Base-by-base conservation (phyloP, 1,284 basidiomycete species). In the Cutaneotrichosporon curvatum region DNA sequence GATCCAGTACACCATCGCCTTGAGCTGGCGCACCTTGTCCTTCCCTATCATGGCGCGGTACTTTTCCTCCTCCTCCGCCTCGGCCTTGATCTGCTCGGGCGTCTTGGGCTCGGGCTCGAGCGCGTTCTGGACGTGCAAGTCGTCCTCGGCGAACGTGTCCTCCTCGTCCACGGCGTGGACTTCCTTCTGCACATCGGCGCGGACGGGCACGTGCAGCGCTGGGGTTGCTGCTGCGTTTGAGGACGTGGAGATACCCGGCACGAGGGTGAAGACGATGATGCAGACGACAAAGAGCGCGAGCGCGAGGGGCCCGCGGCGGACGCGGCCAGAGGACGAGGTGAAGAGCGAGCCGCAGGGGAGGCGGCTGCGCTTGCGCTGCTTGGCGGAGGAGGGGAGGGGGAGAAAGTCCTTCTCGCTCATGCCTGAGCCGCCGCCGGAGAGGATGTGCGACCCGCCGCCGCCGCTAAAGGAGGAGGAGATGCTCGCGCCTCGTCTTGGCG, bases 81-180 rank as follows among this genome's bases (percentile, higher is more conserved):
- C 50, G 3, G 53, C 57, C 16, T 45, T 50, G 3, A 46, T 18
- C 43, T 67, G 57, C 36, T 60, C 57, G 8, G 45, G 51, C 3
- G 54, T 47, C 61, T 19, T 60, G 42, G 43, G 59, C 61, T 37
- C 62, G 57, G 41, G 64, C 58, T 54, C 53, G 38, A 35, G 23
- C 5, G 31, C 37, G 11, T 41, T 28, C 40, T 50, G 43, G 28
- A 54, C 33, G 4, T 22, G 61, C 11, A 66, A 40, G 45, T 68
- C 67, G 46, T 68, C 66, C 41, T 67, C 66, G 11, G 66, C 63
- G 30, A 70, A 57, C 20, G 67, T 43, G 39, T 63, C 60, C 15
- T 65, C 66, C 41, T 65, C 65, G 43, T 59, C 30, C 12, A n/a
- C n/a, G 10, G 3, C 23, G 40, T 45, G n/a, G 4, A 7, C 5